phyloP scores from a whole-genome alignment of 2,329 filamentous ascomycete species.

The Monosporascus sp. region DNA sequence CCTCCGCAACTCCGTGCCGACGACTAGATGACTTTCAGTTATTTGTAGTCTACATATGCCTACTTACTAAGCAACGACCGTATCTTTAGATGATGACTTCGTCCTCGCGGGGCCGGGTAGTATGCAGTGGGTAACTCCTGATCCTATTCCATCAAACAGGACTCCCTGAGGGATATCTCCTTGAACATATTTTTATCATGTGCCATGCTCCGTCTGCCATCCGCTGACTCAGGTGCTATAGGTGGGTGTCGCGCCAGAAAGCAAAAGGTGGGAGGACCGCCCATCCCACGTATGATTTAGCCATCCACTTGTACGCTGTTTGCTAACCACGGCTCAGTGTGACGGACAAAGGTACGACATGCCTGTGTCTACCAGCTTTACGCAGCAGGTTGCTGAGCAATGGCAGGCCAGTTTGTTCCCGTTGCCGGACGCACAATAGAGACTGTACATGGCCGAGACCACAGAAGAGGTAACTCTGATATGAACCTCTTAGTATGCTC shows the following conservation, averaged over 20 bases:
- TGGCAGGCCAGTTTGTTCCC: slow-evolving; percentile 28
- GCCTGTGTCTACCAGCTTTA: too few relatives aligned
- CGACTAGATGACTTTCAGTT: too few relatives aligned
- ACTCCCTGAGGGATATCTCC: too few relatives aligned
- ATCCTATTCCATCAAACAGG: neutral
- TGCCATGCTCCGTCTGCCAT: neutral
- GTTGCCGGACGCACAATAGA: slow-evolving; percentile 28
- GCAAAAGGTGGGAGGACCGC: slow-evolving; percentile 29
- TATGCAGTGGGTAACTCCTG: neutral
- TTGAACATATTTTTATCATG: too few relatives aligned
- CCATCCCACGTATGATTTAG: neutral
- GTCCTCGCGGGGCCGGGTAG: neutral
- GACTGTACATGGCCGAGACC: slow-evolving; percentile 32
- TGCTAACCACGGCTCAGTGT: slow-evolving; percentile 21
- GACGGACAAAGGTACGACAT: slow-evolving; percentile 32
- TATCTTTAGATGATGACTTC: neutral
- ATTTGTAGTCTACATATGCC: too few relatives aligned
- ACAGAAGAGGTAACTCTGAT: slow-evolving; percentile 26
- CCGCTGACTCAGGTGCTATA: neutral
- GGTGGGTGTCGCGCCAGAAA: slow-evolving; percentile 32
- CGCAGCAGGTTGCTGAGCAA: slow-evolving; percentile 12
- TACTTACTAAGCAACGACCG: neutral
- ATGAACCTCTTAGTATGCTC: neutral
- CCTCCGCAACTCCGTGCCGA: neutral
- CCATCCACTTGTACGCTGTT: neutral